A percentile compares a stretch with the other conserved stretches of the same genome.
phyloP scores from a whole-genome alignment of 805 yeast genomes.

The Starmerella scarabaei region DNA sequence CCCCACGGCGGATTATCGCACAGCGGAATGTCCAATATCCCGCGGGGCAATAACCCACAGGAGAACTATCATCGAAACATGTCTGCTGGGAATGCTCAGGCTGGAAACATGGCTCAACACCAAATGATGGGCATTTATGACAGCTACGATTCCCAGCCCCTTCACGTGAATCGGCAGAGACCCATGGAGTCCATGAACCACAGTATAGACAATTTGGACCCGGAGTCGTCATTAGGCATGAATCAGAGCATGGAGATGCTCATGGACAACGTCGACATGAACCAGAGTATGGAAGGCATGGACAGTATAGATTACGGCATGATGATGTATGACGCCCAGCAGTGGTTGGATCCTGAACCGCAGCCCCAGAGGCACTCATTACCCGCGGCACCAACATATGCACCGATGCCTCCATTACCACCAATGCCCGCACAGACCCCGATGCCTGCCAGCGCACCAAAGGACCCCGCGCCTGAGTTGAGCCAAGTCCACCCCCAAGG shows the following conservation, averaged over 20 bases:
- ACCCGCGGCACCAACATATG: background rate
- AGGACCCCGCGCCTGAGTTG: background rate
- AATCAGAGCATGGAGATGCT: background rate
- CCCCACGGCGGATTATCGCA: too few relatives aligned
- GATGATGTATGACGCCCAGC: background rate
- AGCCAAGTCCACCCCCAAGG: conserved; percentile 14
- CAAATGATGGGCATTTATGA: too few relatives aligned
- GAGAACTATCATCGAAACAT: too few relatives aligned
- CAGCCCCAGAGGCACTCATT: background rate
- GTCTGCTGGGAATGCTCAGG: too few relatives aligned
- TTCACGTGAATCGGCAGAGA: background rate
- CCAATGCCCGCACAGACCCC: background rate
- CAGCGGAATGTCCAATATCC: too few relatives aligned
- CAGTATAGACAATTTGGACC: background rate
- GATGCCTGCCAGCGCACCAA: too few relatives aligned
- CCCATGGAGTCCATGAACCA: background rate
- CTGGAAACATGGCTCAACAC: too few relatives aligned
- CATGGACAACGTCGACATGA: background rate
- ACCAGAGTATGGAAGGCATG: background rate
- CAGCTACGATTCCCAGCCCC: background rate
- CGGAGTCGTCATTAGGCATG: too few relatives aligned
- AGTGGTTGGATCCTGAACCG: background rate
- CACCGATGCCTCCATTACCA: background rate
- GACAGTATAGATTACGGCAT: background rate
- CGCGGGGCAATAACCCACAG: too few relatives aligned